phyloP scores from a whole-genome alignment of 2,329 filamentous ascomycete genomes.

The Talaromyces islandicus region DNA sequence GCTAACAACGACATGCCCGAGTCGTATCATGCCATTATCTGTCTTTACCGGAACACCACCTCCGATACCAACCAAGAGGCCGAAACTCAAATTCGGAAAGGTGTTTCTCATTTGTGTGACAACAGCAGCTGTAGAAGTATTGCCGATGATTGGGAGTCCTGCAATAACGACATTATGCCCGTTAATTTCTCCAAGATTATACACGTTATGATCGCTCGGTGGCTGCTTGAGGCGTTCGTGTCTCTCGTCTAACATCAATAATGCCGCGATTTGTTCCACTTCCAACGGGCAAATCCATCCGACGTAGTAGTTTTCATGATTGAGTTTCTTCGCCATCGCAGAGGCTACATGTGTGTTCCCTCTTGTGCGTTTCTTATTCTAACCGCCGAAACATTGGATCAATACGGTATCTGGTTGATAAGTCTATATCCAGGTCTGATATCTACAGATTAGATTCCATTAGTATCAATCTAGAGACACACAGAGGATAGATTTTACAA shows the following conservation, averaged over 20 bases:
- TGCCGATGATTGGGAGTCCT: background rate
- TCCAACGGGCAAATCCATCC: slow-evolving; percentile 22
- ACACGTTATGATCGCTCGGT: slow-evolving; percentile 8
- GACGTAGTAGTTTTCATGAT: slow-evolving; percentile 17
- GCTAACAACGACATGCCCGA: slow-evolving; percentile 14
- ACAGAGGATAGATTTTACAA: background rate
- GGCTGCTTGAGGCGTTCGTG: slow-evolving; percentile 4
- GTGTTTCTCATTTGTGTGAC: slow-evolving; percentile 10
- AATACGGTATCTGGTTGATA: background rate
- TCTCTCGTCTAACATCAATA: slow-evolving; percentile 16
- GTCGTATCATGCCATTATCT: slow-evolving; percentile 6
- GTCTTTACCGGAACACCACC: slow-evolving; percentile 9
- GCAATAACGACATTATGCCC: slow-evolving; percentile 13
- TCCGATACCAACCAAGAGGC: slow-evolving; percentile 13
- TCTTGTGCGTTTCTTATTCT: background rate
- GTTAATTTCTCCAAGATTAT: slow-evolving; percentile 10
- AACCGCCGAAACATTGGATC: no score
- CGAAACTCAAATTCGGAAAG: slow-evolving; percentile 9
- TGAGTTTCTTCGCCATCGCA: background rate
- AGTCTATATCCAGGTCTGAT: background rate
- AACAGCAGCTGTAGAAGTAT: slow-evolving; percentile 11
- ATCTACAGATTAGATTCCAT: background rate
- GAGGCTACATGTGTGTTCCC: background rate
- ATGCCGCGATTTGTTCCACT: slow-evolving; percentile 20
- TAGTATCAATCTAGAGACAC: background rate